These are phyloP conservation scores for Acanthamoeba royreba DNA, from an alignment of 208 protist species.

Conservation along the genomic window DNA sequence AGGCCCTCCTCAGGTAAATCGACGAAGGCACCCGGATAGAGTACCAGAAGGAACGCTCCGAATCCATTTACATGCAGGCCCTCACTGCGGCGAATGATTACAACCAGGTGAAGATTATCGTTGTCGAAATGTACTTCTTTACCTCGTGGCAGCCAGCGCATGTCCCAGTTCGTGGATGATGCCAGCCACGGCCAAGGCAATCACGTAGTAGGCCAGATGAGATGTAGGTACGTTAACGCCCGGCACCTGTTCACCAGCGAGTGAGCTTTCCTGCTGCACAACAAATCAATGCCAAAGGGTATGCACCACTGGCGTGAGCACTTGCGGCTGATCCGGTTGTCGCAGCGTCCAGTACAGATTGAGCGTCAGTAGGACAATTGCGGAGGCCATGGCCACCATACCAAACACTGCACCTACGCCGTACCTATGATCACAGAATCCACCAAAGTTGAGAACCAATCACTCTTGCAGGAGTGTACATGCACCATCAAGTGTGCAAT, in stretches of 20 bases:
- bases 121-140: background rate
- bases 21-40: conserved; percentile 42
- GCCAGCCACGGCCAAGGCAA: background rate
- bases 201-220: conserved; percentile 14
- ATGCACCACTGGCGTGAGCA: conserved; percentile 3
- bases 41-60: background rate
- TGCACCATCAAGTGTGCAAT: too few relatives aligned
- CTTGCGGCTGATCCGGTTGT: background rate
- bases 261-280: too few relatives aligned
- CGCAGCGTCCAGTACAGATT: background rate
- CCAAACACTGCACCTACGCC: background rate
- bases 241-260: conserved; percentile 8
- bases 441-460: background rate
- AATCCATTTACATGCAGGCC: background rate
- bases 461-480: too few relatives aligned
- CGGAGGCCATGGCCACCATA: background rate
- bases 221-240: conserved; percentile 38
- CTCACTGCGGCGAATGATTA: background rate
- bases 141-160: conserved; percentile 5
- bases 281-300: background rate
- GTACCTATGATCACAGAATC: background rate
- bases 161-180: conserved; percentile 43
- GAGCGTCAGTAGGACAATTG: background rate
- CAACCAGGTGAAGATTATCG: background rate
- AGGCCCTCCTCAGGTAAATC: background rate